These are phyloP conservation scores for Tetramitus jugosus DNA, from an alignment of 208 protist species.

Conservation along the genomic window DNA sequence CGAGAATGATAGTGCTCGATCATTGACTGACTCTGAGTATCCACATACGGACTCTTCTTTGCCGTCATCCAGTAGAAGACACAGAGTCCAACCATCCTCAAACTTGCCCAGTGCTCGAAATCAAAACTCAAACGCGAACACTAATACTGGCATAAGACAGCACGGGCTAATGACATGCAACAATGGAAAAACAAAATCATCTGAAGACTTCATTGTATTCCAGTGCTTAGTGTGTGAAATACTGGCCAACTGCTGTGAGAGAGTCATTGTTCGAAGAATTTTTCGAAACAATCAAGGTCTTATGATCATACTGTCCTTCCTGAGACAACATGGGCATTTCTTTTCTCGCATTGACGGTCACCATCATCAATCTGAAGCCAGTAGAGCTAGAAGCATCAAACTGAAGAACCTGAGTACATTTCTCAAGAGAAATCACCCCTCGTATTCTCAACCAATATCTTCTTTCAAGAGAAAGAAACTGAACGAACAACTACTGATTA, in stretches of 20 bases:
- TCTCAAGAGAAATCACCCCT: not conserved
- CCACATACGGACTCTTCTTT: not conserved
- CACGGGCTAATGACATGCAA: not conserved
- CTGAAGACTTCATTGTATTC: too few species aligned
- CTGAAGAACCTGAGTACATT: not conserved
- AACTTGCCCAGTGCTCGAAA: too few species aligned
- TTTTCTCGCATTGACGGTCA: not conserved
- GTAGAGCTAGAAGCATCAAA: not conserved
- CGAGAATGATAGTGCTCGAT: too few species aligned
- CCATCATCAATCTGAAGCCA: not conserved
- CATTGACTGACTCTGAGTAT: not conserved
- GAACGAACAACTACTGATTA: too few species aligned
- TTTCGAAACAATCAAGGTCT: not conserved
- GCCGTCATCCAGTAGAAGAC: too few species aligned
- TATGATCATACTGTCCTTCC: not conserved
- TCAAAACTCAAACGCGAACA: too few species aligned
- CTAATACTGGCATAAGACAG: too few species aligned
- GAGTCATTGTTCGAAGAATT: not conserved
- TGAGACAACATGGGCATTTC: not conserved
- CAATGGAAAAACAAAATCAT: too few species aligned
- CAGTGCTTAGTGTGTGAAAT: not conserved
- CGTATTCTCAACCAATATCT: not conserved
- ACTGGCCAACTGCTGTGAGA: not conserved
- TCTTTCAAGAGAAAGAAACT: too few species aligned
- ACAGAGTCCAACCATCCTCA: not conserved